Evolutionary conservation across 2,329 filamentous ascomycete genomes (phyloP), one percentile per base, ranked within the genome.

Genomic region (Hirsutella thompsonii): DNA sequence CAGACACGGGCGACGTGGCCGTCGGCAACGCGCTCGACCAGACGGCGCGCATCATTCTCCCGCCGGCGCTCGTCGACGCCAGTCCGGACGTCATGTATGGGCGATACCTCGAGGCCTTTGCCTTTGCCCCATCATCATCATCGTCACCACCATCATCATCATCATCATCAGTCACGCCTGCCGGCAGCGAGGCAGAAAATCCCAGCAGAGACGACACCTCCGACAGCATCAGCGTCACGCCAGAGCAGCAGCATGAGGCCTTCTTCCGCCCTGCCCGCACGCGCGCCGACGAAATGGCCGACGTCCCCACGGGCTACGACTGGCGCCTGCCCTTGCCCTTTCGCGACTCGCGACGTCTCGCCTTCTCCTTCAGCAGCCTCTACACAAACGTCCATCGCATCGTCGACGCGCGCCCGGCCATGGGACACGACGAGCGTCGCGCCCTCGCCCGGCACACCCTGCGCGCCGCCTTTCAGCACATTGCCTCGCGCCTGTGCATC

Each of bases 1-100:
- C 82, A 16, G 68, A 74, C 14, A 83, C 83, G 0, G 63, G 62
- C n/a, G 87, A 93, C 60, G 79, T 89, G 46, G 88, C 92, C n/a
- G 67, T 95, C 44, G 92, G 92, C 38, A 86, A 94, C 60, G 77
- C 84, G 52, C 67, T 98, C 28, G 92, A 98, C 66, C 94, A 96
- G 62, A 73, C 79, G 43, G 88, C 86, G 8, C 77, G 92, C 37
- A 68, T 72, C 14, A 76, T 95, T 43, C 62, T 96, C 1, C 90
- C 89, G 0, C 20, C 62, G 0, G 59, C 68, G 0, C 47, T 79
- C 3, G 59, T 90, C 19, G 61, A 69, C 16, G 56, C 57, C 1
- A 67, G 69, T 30, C 68, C 67, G 34, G 74, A 74, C 50, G 80
- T 85, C 40, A 87, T 87, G 70, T 96, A 93, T 63, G 92, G 81